phyloP scores from a whole-genome alignment of 1,139 yeast genomes.

The Geotrichum reessii region DNA sequence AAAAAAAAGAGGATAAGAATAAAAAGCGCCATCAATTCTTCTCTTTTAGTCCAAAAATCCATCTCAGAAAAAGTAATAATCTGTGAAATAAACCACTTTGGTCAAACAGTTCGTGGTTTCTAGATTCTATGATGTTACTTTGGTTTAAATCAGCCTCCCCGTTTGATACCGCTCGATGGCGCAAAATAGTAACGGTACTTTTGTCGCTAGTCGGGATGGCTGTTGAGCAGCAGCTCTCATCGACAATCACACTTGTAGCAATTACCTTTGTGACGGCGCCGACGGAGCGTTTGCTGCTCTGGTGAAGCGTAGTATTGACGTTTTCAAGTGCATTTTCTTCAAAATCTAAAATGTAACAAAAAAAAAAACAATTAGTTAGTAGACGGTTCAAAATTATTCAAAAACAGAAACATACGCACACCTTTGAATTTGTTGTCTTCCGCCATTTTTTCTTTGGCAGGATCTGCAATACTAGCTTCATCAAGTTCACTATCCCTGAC shows the following conservation, averaged over 20 bases:
- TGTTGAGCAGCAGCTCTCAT: not conserved
- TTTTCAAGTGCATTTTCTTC: not conserved
- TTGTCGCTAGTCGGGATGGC: not conserved
- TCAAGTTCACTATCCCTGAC: not conserved
- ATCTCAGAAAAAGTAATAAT: not conserved
- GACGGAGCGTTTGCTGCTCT: not conserved
- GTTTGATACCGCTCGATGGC: not conserved
- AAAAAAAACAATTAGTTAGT: not conserved
- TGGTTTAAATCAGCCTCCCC: not conserved
- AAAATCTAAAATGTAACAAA: not conserved
- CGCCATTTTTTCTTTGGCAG: not conserved
- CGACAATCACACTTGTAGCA: not conserved
- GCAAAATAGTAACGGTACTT: not conserved
- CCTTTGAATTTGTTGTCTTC: not conserved
- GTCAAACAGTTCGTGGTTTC: not conserved
- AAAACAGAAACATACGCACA: not conserved
- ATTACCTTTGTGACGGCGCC: not conserved
- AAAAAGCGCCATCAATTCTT: not conserved
- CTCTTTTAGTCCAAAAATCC: constrained; percentile 1
- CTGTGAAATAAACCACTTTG: not conserved
- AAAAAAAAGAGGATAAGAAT: not conserved
- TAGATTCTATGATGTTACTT: not conserved
- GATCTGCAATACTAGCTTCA: not conserved
- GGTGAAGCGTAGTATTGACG: not conserved
- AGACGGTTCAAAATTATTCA: not conserved